These are phyloP conservation scores for Aspergillus jensenii DNA, from an alignment of 2,329 filamentous ascomycete genomes.

Conservation along the genomic window DNA sequence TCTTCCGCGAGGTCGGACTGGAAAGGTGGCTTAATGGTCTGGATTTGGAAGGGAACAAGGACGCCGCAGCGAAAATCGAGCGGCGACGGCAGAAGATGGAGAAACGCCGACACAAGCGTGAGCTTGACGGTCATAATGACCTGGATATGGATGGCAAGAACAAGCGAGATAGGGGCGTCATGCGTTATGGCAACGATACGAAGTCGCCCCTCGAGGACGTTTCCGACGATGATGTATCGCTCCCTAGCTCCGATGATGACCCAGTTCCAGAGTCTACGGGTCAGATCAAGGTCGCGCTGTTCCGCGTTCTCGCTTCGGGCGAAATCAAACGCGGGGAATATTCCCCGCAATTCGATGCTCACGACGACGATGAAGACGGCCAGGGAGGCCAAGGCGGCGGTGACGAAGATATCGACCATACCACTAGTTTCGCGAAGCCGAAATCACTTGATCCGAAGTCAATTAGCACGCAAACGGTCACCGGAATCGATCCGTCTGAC, in stretches of 20 bases:
- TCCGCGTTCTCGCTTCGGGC: constrained; percentile 89
- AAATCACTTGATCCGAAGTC: constrained; percentile 95
- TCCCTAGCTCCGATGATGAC: constrained; percentile 78
- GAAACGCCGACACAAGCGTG: constrained; percentile 77
- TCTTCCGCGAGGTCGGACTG: constrained; percentile 94
- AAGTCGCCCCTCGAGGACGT: constrained; percentile 71
- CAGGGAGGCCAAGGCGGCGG: constrained; percentile 56
- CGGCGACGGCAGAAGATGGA: constrained; percentile 68
- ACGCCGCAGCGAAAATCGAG: constrained; percentile 78
- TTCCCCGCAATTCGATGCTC: constrained; percentile 93
- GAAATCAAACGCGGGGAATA: constrained; percentile 99
- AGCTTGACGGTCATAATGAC: constrained; percentile 55
- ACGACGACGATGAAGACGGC: constrained; percentile 84
- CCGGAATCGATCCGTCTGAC: constrained; percentile 91
- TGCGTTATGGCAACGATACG: constrained; percentile 78
- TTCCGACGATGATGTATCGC: constrained; percentile 67
- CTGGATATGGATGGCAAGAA: constrained; percentile 39
- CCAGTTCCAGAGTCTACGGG: constrained; percentile 87
- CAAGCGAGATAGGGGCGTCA: constrained; percentile 54
- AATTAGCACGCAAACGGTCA: constrained; percentile 99
- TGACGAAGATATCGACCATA: constrained; percentile 88
- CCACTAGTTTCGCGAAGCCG: constrained; percentile 94
- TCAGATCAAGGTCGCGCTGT: constrained; percentile 97
- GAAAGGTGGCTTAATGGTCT: constrained; percentile 96
- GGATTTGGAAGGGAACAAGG: constrained; percentile 89